Evolutionary conservation across 2,329 filamentous ascomycete species (phyloP), one percentile per base, ranked within the genome.

Genomic region (Colletotrichum orbiculare): DNA sequence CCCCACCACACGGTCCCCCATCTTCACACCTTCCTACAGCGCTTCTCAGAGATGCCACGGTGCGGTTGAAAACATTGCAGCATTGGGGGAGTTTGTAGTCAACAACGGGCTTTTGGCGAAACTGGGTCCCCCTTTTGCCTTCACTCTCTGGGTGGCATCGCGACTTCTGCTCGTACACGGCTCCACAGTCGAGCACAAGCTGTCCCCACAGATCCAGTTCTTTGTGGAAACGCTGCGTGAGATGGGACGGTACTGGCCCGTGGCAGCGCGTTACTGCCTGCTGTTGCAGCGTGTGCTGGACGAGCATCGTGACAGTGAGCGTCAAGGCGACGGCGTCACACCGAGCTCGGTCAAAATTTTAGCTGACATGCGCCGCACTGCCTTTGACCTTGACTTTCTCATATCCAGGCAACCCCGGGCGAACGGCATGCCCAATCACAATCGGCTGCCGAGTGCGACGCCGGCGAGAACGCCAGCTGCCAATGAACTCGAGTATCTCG

Each of bases 91-190:
- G 67, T 94, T 93, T 72, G 93, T 96, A 11, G 86, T 91, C 35
- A 87, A 87, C 66, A 91, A 93, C 71, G 85, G 85, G 55, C 86
- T 97, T 75, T 83, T 97, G 17, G 84, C 88, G 54, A 94, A 94
- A 74, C 87, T 97, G 13, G 94, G 94, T 0, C 94, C 94, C 0
- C 94, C 93, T 0, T 97, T 97, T 74, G 94, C 94, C 4, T 97
- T 97, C 74, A 94, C 92, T 0, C 83, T 97, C 2, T 97, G 94
- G 94, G 94, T 97, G 13, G 93, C 92, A 3, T 93, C 94, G 6
- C 90, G 94, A 4, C 84, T 97, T 4, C 83, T 97, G 6, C 88
- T 97, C 8, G 94, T 97, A 3, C 94, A 97, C 75, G 93, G 93
- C 34, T 96, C 92, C 8, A 97, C 94, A 0, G 93, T 96, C 60